phyloP scores from a whole-genome alignment of 164 flowering plant genomes.

The Protea cynaroides region DNA sequence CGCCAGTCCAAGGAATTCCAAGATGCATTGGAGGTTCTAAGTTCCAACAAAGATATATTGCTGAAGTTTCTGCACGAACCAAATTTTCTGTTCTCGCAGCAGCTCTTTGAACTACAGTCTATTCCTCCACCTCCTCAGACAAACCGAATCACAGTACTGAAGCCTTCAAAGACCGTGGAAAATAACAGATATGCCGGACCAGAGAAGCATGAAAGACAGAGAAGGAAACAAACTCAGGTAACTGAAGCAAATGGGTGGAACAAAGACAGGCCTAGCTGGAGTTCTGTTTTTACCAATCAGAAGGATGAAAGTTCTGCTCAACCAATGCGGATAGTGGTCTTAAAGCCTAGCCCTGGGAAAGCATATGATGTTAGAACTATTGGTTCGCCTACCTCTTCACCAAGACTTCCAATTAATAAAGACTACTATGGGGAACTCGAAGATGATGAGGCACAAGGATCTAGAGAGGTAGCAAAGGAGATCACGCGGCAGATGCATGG shows the following conservation, averaged over 20 bases:
- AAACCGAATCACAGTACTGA: conserved; percentile 81
- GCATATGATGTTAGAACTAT: conserved; percentile 41
- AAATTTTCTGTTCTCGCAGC: conserved; percentile 58
- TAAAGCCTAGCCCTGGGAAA: conserved; percentile 69
- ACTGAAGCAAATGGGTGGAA: conserved; percentile 34
- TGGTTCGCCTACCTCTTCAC: conserved; percentile 39
- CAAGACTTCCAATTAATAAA: conserved; percentile 26
- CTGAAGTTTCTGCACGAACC: conserved; percentile 83
- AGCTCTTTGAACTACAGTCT: conserved; percentile 38
- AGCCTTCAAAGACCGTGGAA: conserved; percentile 62
- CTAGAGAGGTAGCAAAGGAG: conserved; percentile 65
- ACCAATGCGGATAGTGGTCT: conserved; percentile 42
- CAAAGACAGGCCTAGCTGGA: conserved; percentile 20
- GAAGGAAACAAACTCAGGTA: conserved; percentile 27
- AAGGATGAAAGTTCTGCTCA: conserved; percentile 31
- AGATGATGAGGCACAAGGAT: conserved; percentile 42
- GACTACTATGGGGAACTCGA: conserved; percentile 37
- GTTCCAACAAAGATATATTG: conserved; percentile 71
- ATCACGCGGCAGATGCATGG: conserved; percentile 59
- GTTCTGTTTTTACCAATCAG: conserved; percentile 25
- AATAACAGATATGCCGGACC: conserved; percentile 21
- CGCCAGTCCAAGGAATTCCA: conserved; percentile 81
- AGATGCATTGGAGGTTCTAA: conserved; percentile 79
- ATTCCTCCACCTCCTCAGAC: conserved; percentile 54
- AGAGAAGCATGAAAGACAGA: conserved; percentile 31